These are phyloP conservation scores for Pythium scleroteichum DNA, from an alignment of 352 stramenopile species.

Conservation along the genomic window DNA sequence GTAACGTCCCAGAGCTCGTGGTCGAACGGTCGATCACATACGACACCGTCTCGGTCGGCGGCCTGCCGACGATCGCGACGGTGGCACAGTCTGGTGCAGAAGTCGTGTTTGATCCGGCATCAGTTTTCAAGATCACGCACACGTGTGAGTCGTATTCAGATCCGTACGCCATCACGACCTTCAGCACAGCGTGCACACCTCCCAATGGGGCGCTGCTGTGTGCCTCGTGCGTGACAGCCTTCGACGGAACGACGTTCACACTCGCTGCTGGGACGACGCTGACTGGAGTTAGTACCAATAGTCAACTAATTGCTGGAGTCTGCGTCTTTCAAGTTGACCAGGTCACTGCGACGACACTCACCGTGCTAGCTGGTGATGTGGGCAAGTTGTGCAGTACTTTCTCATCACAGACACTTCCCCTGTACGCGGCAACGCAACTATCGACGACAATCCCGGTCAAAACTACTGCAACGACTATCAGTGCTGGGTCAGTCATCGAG, in stretches of 20 bases:
- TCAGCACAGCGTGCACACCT: conserved; percentile 59
- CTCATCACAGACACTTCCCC: conserved; percentile 26
- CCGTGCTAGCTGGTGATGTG: conserved; percentile 41
- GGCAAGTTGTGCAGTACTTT: conserved; percentile 59
- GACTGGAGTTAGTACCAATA: conserved; percentile 20
- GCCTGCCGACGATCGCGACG: conserved; percentile 41
- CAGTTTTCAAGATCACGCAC: conserved; percentile 57
- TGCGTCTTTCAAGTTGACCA: conserved; percentile 58
- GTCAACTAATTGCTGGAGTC: conserved; percentile 48
- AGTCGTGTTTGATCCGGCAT: conserved; percentile 36
- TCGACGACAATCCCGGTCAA: conserved; percentile 47
- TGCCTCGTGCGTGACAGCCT: conserved; percentile 59
- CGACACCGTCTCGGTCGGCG: conserved; percentile 21
- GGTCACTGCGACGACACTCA: conserved; percentile 38
- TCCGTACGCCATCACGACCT: conserved; percentile 49
- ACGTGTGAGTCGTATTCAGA: conserved; percentile 88
- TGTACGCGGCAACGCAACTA: conserved; percentile 66
- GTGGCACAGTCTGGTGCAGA: conserved; percentile 44
- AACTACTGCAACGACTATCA: conserved; percentile 35
- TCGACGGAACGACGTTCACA: conserved; percentile 61
- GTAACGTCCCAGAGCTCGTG: conserved; percentile 80
- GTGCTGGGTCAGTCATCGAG: conserved; percentile 39
- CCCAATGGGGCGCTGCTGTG: conserved; percentile 34
- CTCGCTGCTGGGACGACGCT: conserved; percentile 45
- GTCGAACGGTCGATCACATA: conserved; percentile 53